Conservation (phyloP, 2,329 filamentous ascomycete genomes). For the Amesomyces nigricolor region DNA sequence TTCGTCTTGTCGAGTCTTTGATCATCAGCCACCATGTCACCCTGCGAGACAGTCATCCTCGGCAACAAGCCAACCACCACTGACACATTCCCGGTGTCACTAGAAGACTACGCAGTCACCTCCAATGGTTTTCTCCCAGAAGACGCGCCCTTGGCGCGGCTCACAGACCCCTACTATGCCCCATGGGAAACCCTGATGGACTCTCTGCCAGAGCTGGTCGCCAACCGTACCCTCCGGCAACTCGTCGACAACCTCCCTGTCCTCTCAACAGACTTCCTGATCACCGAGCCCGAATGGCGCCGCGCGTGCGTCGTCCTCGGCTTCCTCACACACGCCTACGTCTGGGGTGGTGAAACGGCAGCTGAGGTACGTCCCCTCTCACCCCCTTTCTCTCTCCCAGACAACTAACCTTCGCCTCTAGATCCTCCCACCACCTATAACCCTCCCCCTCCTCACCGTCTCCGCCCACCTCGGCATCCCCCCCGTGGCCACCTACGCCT, state of each 20-base stretch:
- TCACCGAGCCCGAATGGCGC: constrained; percentile 66
- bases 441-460: constrained; percentile 67
- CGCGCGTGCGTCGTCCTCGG: constrained; percentile 73
- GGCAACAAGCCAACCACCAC: not conserved
- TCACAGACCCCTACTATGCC: constrained; percentile 68
- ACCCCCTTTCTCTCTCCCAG: not conserved
- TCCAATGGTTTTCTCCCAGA: constrained; percentile 71
- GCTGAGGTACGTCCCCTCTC: constrained; percentile 51
- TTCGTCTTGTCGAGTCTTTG: not conserved
- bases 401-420: constrained; percentile 30
- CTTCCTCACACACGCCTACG: constrained; percentile 78
- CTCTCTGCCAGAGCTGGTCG: constrained; percentile 62
- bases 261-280: constrained; percentile 59
- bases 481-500: constrained; percentile 85
- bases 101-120: constrained; percentile 20
- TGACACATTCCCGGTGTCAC: not conserved
- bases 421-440: constrained; percentile 67
- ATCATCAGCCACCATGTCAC: constrained; percentile 15
- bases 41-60: constrained; percentile 12
- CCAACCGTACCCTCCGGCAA: constrained; percentile 56
- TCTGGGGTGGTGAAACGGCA: constrained; percentile 78
- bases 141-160: constrained; percentile 56
- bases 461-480: constrained; percentile 73
- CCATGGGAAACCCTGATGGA: constrained; percentile 70
- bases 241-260: constrained; percentile 62